Conservation (phyloP, 2,329 filamentous ascomycete genomes). For the Ophioceras dolichostomum region DNA sequence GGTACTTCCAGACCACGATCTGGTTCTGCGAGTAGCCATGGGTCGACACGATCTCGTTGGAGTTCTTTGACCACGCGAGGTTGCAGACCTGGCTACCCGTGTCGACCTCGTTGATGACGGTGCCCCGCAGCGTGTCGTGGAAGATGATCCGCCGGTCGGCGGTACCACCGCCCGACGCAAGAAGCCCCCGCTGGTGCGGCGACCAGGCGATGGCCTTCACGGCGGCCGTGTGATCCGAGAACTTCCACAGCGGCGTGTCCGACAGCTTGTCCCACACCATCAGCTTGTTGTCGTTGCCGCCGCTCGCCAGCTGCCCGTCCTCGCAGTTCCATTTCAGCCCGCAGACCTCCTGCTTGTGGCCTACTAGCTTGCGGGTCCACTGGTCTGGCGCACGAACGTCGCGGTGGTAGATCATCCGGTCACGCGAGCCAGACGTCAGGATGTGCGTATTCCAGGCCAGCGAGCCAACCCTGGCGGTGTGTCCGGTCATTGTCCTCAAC, state of each 20-base stretch:
- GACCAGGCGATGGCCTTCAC: slow-evolving; percentile 99
- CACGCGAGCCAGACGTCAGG: slow-evolving; percentile 85
- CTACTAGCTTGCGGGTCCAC: slow-evolving; percentile 74
- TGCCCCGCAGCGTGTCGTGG: slow-evolving; percentile 85
- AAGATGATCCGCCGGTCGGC: slow-evolving; percentile 96
- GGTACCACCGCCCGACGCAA: slow-evolving; percentile 93
- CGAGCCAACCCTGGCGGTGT: slow-evolving; percentile 84
- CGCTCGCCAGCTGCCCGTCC: slow-evolving; percentile 86
- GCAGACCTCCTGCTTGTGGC: slow-evolving; percentile 97
- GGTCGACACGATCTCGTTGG: slow-evolving; percentile 92
- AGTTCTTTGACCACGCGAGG: slow-evolving; percentile 92
- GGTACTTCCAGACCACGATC: slow-evolving; percentile 99
- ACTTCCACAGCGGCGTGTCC: slow-evolving; percentile 87
- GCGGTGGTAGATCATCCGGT: slow-evolving; percentile 87
- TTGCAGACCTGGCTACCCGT: slow-evolving; percentile 99
- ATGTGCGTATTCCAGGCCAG: slow-evolving; percentile 98
- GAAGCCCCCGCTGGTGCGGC: slow-evolving; percentile 81
- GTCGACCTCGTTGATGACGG: slow-evolving; percentile 75
- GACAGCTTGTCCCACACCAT: slow-evolving; percentile 97
- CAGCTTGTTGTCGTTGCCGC: slow-evolving; percentile 96
- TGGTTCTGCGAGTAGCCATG: slow-evolving; percentile 98
- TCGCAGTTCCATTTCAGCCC: slow-evolving; percentile 95
- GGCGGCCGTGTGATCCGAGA: slow-evolving; percentile 86
- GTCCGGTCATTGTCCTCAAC: slow-evolving; percentile 90
- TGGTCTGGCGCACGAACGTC: slow-evolving; percentile 90